Conservation (phyloP, 345 rosid genomes). For the Eutrema yunnanense region DNA sequence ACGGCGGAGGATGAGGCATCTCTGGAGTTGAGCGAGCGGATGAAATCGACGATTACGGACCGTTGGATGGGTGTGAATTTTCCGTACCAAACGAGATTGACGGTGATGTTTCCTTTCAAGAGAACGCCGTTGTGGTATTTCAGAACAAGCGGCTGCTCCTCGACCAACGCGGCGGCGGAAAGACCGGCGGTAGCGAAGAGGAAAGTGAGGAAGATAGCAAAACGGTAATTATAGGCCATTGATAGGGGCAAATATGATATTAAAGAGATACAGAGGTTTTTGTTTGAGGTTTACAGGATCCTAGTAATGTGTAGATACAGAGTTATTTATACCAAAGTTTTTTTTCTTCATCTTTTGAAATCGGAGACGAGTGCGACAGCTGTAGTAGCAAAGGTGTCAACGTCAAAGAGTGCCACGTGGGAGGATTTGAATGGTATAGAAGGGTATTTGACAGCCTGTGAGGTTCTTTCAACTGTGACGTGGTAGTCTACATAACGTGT, state of each 20-base stretch:
- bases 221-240: slow-evolving; percentile 40
- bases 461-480: slow-evolving; percentile 7
- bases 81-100: slow-evolving; percentile 28
- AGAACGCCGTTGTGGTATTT: slow-evolving; percentile 29
- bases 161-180: slow-evolving; percentile 45
- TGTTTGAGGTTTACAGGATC: background rate
- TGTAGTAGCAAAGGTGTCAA: slow-evolving; percentile 17
- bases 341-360: background rate
- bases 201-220: slow-evolving; percentile 31
- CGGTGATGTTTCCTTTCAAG: slow-evolving; percentile 25
- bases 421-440: background rate
- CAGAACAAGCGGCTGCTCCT: slow-evolving; percentile 60
- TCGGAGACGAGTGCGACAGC: slow-evolving; percentile 10
- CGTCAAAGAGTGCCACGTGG: slow-evolving; percentile 2
- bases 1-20: background rate
- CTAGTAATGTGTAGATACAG: background rate
- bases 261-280: background rate
- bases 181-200: slow-evolving; percentile 8
- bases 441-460: slow-evolving; percentile 24
- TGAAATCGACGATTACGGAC: slow-evolving; percentile 28
- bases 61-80: slow-evolving; percentile 32
- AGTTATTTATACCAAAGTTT: slow-evolving; percentile 11
- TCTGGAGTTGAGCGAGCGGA: slow-evolving; percentile 19
- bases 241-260: background rate
- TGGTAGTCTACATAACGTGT: slow-evolving; percentile 25